Percentiles rank a stretch among this genome's conserved stretches.
phyloP scores from a whole-genome alignment of 257 asterid genomes.

The Verbena officinalis region DNA sequence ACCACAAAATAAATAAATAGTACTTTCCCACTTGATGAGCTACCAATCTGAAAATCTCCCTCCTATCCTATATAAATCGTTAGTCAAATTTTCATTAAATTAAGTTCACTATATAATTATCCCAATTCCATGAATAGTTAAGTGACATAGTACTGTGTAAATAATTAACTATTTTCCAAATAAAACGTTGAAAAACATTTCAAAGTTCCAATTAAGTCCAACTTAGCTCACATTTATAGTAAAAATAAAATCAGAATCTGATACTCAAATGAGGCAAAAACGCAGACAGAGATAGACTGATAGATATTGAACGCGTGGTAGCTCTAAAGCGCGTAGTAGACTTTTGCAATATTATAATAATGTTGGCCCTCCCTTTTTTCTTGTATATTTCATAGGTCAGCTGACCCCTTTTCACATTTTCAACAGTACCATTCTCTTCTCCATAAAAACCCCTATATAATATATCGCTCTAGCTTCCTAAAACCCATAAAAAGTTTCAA shows the following conservation, averaged over 20 bases:
- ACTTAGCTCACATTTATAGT: background rate
- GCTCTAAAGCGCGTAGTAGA: conserved; percentile 24
- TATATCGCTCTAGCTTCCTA: no score
- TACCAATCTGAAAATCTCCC: no score
- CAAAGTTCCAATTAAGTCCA: no score
- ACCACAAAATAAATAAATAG: no score
- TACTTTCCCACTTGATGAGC: no score
- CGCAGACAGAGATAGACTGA: no score
- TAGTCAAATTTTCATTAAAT: no score
- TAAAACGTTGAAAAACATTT: no score
- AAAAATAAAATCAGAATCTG: background rate
- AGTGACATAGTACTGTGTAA: background rate
- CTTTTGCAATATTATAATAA: conserved; percentile 14
- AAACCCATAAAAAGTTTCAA: no score
- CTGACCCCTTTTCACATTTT: background rate
- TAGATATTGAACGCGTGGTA: conserved; percentile 12
- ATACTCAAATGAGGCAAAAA: conserved; percentile 14
- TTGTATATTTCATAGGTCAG: background rate
- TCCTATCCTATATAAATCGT: no score
- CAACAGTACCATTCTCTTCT: conserved; percentile 9
- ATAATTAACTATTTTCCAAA: background rate
- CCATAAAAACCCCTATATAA: conserved; percentile 25
- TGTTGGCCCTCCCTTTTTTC: background rate
- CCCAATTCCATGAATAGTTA: no score
- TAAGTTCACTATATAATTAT: no score